These are phyloP conservation scores for Aureobasidium sp. DNA, from an alignment of 2,329 filamentous ascomycete species.

Conservation along the genomic window DNA sequence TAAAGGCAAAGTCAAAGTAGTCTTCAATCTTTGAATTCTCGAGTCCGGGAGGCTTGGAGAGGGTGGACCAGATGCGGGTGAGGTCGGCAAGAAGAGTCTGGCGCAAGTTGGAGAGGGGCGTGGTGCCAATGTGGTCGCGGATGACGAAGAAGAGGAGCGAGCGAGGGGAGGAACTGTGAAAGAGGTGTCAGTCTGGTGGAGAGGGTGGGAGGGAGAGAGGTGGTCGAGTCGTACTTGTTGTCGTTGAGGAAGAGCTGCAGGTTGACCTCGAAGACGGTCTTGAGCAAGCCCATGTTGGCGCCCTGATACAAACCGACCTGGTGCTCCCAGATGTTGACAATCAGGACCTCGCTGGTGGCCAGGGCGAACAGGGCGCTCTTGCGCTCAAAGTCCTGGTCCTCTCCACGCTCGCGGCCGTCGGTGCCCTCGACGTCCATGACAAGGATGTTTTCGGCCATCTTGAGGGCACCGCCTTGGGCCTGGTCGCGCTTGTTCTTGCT, in stretches of 20 bases:
- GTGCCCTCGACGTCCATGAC: conserved; percentile 99
- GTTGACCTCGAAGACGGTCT: conserved; percentile 99
- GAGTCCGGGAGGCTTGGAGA: conserved; percentile 83
- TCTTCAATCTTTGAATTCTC: conserved; percentile 88
- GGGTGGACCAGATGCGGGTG: conserved; percentile 81
- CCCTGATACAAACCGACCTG: conserved; percentile 97
- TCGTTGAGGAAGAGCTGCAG: conserved; percentile 95
- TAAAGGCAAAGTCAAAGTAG: conserved; percentile 98
- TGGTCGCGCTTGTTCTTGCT: conserved; percentile 77
- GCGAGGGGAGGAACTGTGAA: conserved; percentile 66
- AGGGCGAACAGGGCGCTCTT: conserved; percentile 97
- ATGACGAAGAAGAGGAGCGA: conserved; percentile 98
- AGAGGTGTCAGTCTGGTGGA: background rate
- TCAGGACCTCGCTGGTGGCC: conserved; percentile 93
- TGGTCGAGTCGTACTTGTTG: conserved; percentile 59
- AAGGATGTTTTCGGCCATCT: conserved; percentile 94
- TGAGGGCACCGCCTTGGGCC: conserved; percentile 42
- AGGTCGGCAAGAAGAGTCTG: conserved; percentile 87
- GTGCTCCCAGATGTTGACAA: conserved; percentile 99
- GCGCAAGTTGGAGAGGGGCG: conserved; percentile 81
- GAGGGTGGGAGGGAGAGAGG: background rate
- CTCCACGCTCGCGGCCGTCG: conserved; percentile 88
- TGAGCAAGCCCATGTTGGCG: conserved; percentile 96
- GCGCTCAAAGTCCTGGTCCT: conserved; percentile 97
- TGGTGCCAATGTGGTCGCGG: conserved; percentile 89